A percentile compares a stretch with the other conserved stretches of the same genome.
phyloP scores from a whole-genome alignment of 768 basidiomycete genomes.

The Dacryopinax primogenitus region DNA sequence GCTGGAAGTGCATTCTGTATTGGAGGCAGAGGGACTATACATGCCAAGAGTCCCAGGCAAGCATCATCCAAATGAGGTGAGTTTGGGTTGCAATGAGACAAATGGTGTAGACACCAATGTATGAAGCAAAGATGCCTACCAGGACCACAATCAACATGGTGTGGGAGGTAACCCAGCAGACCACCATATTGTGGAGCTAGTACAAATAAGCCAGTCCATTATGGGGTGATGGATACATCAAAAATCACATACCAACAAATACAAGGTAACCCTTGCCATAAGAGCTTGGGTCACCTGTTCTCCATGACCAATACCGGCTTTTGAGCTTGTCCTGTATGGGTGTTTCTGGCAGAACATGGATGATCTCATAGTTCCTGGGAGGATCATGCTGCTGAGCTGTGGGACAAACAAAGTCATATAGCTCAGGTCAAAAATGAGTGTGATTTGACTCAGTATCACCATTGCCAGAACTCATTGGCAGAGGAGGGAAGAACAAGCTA shows the following conservation, averaged over 20 bases:
- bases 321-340: too few relatives aligned
- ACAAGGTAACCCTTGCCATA: too few relatives aligned
- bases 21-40: not conserved
- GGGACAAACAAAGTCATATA: too few relatives aligned
- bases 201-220: not conserved
- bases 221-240: not conserved
- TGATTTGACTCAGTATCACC: not conserved
- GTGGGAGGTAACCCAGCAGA: not conserved
- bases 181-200: not conserved
- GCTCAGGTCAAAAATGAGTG: too few relatives aligned
- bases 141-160: not conserved
- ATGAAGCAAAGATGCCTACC: not conserved
- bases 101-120: not conserved
- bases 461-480: not conserved
- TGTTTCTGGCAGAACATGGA: too few relatives aligned
- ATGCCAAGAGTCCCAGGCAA: not conserved
- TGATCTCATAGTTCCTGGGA: too few relatives aligned
- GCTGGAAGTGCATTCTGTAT: not conserved
- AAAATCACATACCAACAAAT: not conserved
- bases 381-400: too few relatives aligned
- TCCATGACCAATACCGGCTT: too few relatives aligned
- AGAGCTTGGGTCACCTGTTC: too few relatives aligned
- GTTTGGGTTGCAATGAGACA: not conserved
- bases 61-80: not conserved
- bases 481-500: not conserved